Evolutionary conservation across 2,329 filamentous ascomycete genomes (phyloP), one percentile per base, ranked within the genome.

Genomic region (Talaromyces sp.): DNA sequence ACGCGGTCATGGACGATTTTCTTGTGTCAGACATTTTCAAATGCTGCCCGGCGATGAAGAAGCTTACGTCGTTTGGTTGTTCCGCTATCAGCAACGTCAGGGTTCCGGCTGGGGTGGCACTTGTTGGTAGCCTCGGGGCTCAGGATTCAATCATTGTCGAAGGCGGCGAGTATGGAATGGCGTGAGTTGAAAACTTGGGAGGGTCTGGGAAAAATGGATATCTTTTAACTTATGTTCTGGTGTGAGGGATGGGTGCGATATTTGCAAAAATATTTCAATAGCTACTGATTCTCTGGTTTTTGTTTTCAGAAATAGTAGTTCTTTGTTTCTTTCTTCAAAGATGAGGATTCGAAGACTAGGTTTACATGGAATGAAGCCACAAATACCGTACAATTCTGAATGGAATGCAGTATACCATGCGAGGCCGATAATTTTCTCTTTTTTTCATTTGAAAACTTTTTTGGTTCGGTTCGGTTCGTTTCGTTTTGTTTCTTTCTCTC

Each of bases 11-110:
- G 43, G 79, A 82, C 63, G 78, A 80, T 61, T 76, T 76, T 46
- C 66, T 81, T 35, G 69, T 78, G 17, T 69, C 71, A 7, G 71
- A 73, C 10, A 80, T 82, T 46, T 77, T 81, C 65, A 70, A 69
- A 62, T 74, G 74, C 60, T 82, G 80, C 62, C 80, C 79, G 3
- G 66, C 70, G 11, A 69, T 85, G 46, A 75, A 75, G 61, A 84
- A 86, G 71, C 69, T 88, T 29, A 81, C 85, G 6, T 82, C 84
- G 2, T 88, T 88, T 72, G 84, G 82, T 5, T 88, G 85, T 70
- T 87, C 87, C 71, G 80, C 82, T 55, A 78, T 87, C 35, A 75
- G 77, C 43, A 82, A 84, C 59, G 78, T 85, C 3, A 73, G 78
- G 3, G 83, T 87, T 50, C 85, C 85, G 1, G 71, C 73, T 43